A percentile compares a stretch with the other conserved stretches of the same genome.
Evolutionary conservation across 2,329 filamentous ascomycete species (phyloP).

Genomic region (Exophiala phaeomuriformis): DNA sequence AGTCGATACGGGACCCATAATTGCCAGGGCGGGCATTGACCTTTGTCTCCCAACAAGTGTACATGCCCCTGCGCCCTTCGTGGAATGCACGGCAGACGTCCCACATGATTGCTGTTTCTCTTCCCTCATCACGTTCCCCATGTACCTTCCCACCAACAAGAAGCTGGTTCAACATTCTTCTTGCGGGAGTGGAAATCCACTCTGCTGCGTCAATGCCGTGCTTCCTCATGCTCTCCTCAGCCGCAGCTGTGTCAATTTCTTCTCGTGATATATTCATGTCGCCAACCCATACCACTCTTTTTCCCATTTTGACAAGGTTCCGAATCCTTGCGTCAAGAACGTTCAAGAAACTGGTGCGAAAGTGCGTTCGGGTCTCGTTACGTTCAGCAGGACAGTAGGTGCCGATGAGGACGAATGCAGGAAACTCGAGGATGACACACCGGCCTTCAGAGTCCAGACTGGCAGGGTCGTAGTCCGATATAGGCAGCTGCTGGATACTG

Average conservation of each 20-base stretch:
- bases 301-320: slow-evolving; percentile 72
- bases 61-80: slow-evolving; percentile 77
- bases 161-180: slow-evolving; percentile 80
- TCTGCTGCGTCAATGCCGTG: slow-evolving; percentile 60
- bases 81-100: slow-evolving; percentile 80
- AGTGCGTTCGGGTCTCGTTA: slow-evolving; percentile 75
- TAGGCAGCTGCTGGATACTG: slow-evolving; percentile 56
- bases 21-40: slow-evolving; percentile 95
- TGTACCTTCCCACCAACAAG: slow-evolving; percentile 63
- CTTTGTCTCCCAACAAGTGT: slow-evolving; percentile 93
- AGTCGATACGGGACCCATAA: slow-evolving; percentile 88
- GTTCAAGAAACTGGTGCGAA: slow-evolving; percentile 70
- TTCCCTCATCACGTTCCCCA: slow-evolving; percentile 59
- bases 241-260: slow-evolving; percentile 68
- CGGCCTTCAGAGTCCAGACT: slow-evolving; percentile 84
- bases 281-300: slow-evolving; percentile 76
- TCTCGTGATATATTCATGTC: slow-evolving; percentile 74
- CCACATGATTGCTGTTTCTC: slow-evolving; percentile 66
- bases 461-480: slow-evolving; percentile 57
- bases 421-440: slow-evolving; percentile 85
- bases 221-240: slow-evolving; percentile 64
- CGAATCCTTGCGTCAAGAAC: slow-evolving; percentile 76
- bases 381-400: slow-evolving; percentile 87
- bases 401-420: slow-evolving; percentile 86
- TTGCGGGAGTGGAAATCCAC: slow-evolving; percentile 63